Percentiles rank a stretch among this genome's conserved stretches.
phyloP scores from a whole-genome alignment of 2,329 filamentous ascomycete genomes.

The Xylariaceae sp. region DNA sequence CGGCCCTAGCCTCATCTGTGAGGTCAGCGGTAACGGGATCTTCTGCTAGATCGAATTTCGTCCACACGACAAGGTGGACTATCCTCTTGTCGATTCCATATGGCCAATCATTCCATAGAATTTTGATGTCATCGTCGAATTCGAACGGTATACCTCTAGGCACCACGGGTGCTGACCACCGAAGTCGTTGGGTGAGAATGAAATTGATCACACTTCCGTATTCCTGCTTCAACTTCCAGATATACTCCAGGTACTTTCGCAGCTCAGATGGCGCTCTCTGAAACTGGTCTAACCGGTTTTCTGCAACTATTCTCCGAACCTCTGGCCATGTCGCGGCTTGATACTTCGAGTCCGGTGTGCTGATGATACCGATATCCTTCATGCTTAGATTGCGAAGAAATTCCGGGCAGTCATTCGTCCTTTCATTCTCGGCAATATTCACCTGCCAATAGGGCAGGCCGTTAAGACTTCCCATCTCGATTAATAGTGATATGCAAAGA shows the following conservation, averaged over 20 bases:
- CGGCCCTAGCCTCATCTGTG: conserved; percentile 61
- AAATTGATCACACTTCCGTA: conserved; percentile 81
- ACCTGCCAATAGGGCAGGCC: conserved; percentile 75
- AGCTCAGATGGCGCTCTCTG: conserved; percentile 77
- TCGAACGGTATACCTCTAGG: conserved; percentile 46
- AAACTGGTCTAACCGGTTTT: conserved; percentile 75
- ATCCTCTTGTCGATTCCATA: conserved; percentile 81
- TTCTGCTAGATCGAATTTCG: conserved; percentile 79
- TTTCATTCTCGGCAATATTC: conserved; percentile 68
- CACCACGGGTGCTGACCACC: conserved; percentile 60
- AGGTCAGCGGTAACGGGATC: conserved; percentile 67
- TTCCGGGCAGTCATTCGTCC: conserved; percentile 69
- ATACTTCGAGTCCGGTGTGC: conserved; percentile 70
- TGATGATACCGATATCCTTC: conserved; percentile 73
- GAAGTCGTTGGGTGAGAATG: conserved; percentile 69
- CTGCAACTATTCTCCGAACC: conserved; percentile 62
- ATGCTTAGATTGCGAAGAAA: conserved; percentile 64
- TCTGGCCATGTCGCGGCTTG: conserved; percentile 67
- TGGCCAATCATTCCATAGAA: conserved; percentile 91
- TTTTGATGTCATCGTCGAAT: conserved; percentile 63
- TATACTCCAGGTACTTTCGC: conserved; percentile 75
- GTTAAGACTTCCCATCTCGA: conserved; percentile 43
- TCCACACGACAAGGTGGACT: conserved; percentile 89
- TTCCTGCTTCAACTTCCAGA: conserved; percentile 61
- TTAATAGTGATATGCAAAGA: background rate